Base-by-base conservation (phyloP, 148 eudicot genomes). In the Rhododendron williamsianum region DNA sequence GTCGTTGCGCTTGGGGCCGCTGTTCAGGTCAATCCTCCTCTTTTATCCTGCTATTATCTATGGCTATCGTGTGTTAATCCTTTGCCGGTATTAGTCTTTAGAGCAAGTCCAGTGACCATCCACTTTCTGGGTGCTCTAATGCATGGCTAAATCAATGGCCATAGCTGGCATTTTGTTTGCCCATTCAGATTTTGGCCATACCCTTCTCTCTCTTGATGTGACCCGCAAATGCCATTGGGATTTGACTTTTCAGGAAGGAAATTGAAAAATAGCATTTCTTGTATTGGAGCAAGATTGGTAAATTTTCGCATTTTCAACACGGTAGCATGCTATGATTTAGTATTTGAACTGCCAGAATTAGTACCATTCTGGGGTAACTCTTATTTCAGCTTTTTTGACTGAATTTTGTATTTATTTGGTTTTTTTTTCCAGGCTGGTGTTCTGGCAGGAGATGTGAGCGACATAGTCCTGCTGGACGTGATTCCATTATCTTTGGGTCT, bases 1-100 rank as follows among this genome's bases (percentile, higher is more conserved):
- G 97, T 92, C 6, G 94, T 94, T 60, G 97, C 97, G 6, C 93
- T 94, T 78, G 97, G 97, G 83, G 97, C 97, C 46, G 97, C 97
- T 77, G 92, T 94, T 89, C 95, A 93, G 96, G 94, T 92, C 30
- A 27, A 58, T 80, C 72, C 52, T 84, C 4, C 38, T 79, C 60
- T 73, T 71, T 25, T 27, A 27, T 45, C 65, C 45, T 87, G 30
- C 12, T 60, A 23, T n/a, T 27, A 11, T 76, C 3, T 16, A 52
- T 21, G 3, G 9, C 33, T 38, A 9, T 23, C 19, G 4, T 19
- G 67, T 51, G 21, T 49, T n/a, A 43, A 81, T 18, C 67, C 6
- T 52, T 18, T 11, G 4, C 25, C 16, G 15, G 6, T 6, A 60
- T 65, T 21, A 6, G 27, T 63, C 69, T 63, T 23, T 63, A 67